Conservation (phyloP, 306 rosid species). For the Ochetophila trinervis region DNA sequence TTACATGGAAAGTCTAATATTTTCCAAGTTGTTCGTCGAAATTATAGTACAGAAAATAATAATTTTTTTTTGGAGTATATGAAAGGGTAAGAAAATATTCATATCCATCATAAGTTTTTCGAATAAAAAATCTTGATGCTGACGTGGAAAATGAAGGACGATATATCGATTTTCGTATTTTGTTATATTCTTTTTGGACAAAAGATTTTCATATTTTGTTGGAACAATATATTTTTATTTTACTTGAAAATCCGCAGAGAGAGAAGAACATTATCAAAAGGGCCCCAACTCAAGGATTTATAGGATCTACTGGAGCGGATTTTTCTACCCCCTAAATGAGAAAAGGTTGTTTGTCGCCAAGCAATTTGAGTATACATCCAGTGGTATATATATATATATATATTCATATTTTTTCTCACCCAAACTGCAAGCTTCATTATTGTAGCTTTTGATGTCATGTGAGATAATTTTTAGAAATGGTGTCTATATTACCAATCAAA, state of each 20-base stretch:
- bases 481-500: not conserved
- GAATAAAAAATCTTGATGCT: not conserved
- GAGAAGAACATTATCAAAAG: not conserved
- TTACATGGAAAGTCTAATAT: no score
- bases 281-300: not conserved
- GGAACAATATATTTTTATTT: not conserved
- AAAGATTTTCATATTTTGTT: not conserved
- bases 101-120: no score
- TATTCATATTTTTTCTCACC: not conserved
- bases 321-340: not conserved
- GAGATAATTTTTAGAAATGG: not conserved
- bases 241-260: not conserved
- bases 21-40: no score
- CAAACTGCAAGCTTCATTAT: conserved; percentile 1
- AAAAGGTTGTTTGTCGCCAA: conserved; percentile 20
- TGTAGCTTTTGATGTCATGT: conserved; percentile 14
- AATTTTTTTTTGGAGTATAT: no score
- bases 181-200: no score
- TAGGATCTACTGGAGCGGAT: not conserved
- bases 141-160: not conserved
- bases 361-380: conserved; percentile 14
- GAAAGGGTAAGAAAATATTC: no score
- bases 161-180: not conserved
- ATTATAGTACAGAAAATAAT: no score
- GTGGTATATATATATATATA: conserved; percentile 3